Conservation (phyloP, 495 filamentous ascomycete species). For the Lichina pygmaea region DNA sequence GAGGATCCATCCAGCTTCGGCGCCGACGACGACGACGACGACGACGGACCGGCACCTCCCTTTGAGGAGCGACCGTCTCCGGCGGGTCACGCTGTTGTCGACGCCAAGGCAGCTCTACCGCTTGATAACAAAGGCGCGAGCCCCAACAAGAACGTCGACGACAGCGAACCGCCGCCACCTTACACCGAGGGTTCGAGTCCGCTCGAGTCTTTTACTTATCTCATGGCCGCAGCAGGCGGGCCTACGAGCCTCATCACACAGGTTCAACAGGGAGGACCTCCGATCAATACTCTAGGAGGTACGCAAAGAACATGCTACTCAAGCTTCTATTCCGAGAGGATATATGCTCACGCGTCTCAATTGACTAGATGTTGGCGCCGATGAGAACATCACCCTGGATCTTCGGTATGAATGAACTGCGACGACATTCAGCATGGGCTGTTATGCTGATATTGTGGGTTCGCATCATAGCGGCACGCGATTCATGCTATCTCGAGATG, state of each 20-base stretch:
- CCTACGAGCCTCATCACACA: conserved; percentile 97
- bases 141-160: conserved; percentile 42
- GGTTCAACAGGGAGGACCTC: conserved; percentile 69
- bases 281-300: conserved; percentile 75
- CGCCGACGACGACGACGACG: conserved; percentile 8
- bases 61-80: conserved; percentile 11
- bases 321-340: background rate
- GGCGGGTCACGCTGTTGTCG: conserved; percentile 25
- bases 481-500: conserved; percentile 81
- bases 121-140: conserved; percentile 52
- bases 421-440: background rate
- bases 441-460: conserved; percentile 5
- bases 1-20: conserved; percentile 5
- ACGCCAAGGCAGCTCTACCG: conserved; percentile 63
- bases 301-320: conserved; percentile 8
- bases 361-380: conserved; percentile 46
- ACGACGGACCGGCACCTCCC: conserved; percentile 4
- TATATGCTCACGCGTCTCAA: background rate
- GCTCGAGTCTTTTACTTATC: conserved; percentile 78
- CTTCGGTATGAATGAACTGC: conserved; percentile 35
- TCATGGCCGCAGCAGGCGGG: conserved; percentile 92
- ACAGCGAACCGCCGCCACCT: conserved; percentile 78
- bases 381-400: conserved; percentile 90
- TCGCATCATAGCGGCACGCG: conserved; percentile 42
- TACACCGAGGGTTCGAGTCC: conserved; percentile 89